Percentiles rank a stretch among this genome's conserved stretches.
Evolutionary conservation across 2,329 filamentous ascomycete genomes (phyloP).

Genomic region (Aspergillus quadricinctus): DNA sequence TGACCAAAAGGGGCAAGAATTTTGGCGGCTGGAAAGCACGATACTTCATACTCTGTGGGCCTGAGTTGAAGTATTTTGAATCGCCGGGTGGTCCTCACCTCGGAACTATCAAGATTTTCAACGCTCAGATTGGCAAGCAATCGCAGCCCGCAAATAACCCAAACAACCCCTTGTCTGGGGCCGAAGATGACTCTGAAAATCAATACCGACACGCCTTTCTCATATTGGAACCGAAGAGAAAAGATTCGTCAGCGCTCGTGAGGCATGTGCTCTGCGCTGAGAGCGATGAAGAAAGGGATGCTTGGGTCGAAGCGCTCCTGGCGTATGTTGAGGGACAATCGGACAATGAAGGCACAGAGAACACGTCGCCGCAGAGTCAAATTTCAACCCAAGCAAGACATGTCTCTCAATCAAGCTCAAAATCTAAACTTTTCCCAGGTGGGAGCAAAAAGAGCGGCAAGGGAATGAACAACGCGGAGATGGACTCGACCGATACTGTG

Average conservation of each 20-base stretch:
- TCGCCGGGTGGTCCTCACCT: constrained; percentile 83
- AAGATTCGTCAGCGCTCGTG: constrained; percentile 81
- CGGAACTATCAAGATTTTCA: constrained; percentile 86
- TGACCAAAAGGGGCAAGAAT: constrained; percentile 96
- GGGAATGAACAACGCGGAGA: constrained; percentile 38
- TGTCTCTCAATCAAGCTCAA: constrained; percentile 14
- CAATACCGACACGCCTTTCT: constrained; percentile 96
- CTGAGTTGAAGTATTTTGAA: constrained; percentile 84
- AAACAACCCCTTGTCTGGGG: constrained; percentile 58
- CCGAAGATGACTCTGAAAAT: constrained; percentile 75
- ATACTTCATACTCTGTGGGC: constrained; percentile 65
- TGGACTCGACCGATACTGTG: constrained; percentile 31
- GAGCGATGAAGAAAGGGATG: constrained; percentile 85
- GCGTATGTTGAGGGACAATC: constrained; percentile 69
- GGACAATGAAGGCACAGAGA: constrained; percentile 26
- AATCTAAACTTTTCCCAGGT: constrained; percentile 21
- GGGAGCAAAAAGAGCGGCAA: constrained; percentile 26
- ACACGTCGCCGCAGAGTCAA: constrained; percentile 16
- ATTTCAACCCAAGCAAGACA: constrained; percentile 16
- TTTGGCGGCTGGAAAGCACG: constrained; percentile 97
- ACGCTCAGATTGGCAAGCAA: constrained; percentile 92
- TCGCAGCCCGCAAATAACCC: constrained; percentile 57
- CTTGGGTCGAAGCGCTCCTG: constrained; percentile 86
- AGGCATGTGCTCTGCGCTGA: constrained; percentile 95
- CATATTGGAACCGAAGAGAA: constrained; percentile 91